Percentiles rank a stretch among this genome's conserved stretches.
Conservation (phyloP, 495 filamentous ascomycete species). For the Chaetomidium leptoderma region DNA sequence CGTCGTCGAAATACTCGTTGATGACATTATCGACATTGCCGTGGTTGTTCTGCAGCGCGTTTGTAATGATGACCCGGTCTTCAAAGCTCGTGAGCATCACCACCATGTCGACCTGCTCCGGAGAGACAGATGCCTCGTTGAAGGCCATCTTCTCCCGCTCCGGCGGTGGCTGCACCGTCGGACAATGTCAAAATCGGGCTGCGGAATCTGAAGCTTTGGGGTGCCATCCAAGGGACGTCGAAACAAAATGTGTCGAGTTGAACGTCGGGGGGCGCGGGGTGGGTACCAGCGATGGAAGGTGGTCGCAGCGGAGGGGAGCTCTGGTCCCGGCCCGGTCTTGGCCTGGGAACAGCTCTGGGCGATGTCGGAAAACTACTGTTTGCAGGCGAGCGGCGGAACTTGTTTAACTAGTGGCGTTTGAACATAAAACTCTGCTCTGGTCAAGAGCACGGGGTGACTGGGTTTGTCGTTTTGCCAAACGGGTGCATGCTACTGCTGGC, state of each 20-base stretch:
- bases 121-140: background rate
- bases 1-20: conserved; percentile 44
- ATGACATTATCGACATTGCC: conserved; percentile 42
- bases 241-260: background rate
- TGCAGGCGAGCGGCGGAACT: background rate
- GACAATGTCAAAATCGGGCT: background rate
- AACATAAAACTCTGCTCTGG: background rate
- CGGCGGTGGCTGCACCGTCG: conserved; percentile 3
- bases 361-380: background rate
- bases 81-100: conserved; percentile 14
- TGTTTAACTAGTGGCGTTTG: background rate
- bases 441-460: background rate
- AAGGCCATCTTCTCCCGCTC: conserved; percentile 18
- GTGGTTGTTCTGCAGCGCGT: conserved; percentile 36
- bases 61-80: conserved; percentile 11
- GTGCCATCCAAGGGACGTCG: conserved; percentile 4
- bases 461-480: background rate
- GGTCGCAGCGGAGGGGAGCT: background rate
- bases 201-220: background rate
- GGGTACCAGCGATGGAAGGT: background rate
- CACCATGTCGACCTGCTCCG: conserved; percentile 18
- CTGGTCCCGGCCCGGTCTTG: background rate
- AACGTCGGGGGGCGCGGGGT: background rate
- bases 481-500: background rate
- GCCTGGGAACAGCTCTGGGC: background rate